Conservation (phyloP, 192 early-diverging fungal species). For the Coemansia sp. region DNA sequence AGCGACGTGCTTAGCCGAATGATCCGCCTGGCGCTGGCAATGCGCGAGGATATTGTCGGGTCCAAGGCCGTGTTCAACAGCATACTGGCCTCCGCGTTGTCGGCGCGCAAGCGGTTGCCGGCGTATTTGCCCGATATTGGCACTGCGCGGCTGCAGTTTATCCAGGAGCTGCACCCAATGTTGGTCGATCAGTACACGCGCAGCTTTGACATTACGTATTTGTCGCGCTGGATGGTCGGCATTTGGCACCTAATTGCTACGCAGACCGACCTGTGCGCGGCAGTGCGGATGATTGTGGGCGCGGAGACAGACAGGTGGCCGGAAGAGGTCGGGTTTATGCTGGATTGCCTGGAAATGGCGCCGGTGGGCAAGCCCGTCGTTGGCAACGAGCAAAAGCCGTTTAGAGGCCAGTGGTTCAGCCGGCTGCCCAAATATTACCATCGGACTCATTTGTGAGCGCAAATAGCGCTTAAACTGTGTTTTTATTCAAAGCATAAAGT, state of each 20-base stretch:
- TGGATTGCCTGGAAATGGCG: constrained; percentile 21
- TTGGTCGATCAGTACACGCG: constrained; percentile 10
- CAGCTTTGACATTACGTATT: constrained; percentile 38
- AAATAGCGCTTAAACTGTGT: too few relatives aligned
- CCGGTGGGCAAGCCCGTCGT: background rate
- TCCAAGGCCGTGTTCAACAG: constrained; percentile 33
- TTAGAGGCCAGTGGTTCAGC: constrained; percentile 26
- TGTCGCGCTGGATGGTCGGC: constrained; percentile 34
- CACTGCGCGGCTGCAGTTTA: constrained; percentile 29
- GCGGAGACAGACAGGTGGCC: constrained; percentile 40
- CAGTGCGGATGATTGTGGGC: constrained; percentile 35
- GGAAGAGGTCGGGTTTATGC: constrained; percentile 36
- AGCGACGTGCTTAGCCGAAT: constrained; percentile 6
- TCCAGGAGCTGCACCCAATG: constrained; percentile 18
- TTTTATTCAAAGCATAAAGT: constrained; percentile 22
- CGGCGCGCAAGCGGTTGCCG: constrained; percentile 14
- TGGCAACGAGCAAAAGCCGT: background rate
- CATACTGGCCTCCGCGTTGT: constrained; percentile 20
- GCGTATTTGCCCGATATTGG: constrained; percentile 36
- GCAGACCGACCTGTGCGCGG: constrained; percentile 23
- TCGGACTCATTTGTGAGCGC: too few relatives aligned
- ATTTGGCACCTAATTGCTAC: constrained; percentile 38
- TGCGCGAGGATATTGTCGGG: constrained; percentile 47
- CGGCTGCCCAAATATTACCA: constrained; percentile 33
- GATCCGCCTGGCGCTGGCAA: constrained; percentile 19